A percentile compares a stretch with the other conserved stretches of the same genome.
Conservation (phyloP, 2,329 filamentous ascomycete species). For the Truncatella angustata region DNA sequence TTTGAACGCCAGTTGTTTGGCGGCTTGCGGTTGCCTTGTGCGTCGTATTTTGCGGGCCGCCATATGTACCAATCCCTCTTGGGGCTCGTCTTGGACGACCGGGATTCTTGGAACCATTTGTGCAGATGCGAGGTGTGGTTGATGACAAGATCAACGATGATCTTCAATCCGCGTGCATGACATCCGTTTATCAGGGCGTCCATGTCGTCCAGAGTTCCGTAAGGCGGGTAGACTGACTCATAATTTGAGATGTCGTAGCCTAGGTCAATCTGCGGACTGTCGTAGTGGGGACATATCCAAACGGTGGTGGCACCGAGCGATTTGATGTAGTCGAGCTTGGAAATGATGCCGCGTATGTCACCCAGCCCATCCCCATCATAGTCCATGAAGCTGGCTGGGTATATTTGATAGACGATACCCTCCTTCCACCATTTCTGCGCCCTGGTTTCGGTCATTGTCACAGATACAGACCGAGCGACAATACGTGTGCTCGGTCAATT, state of each 20-base stretch:
- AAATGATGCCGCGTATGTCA: constrained; percentile 47
- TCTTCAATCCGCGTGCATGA: constrained; percentile 7
- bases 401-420: constrained; percentile 9
- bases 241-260: constrained; percentile 67
- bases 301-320: constrained; percentile 50
- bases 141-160: constrained; percentile 27
- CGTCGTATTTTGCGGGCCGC: constrained; percentile 40
- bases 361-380: constrained; percentile 2
- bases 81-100: constrained; percentile 43
- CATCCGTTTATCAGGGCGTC: constrained; percentile 9
- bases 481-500: background rate
- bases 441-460: background rate
- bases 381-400: constrained; percentile 7
- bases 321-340: constrained; percentile 50
- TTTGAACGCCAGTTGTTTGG: constrained; percentile 45
- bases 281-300: constrained; percentile 39
- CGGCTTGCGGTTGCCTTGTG: constrained; percentile 32
- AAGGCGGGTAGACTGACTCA: constrained; percentile 9
- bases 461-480: background rate
- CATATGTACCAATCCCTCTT: constrained; percentile 58
- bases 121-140: constrained; percentile 38
- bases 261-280: constrained; percentile 56
- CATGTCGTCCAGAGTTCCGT: constrained; percentile 10
- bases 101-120: constrained; percentile 56
- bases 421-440: constrained; percentile 9